Conservation (phyloP, 148 eudicot genomes). For the Camellia sinensis region DNA sequence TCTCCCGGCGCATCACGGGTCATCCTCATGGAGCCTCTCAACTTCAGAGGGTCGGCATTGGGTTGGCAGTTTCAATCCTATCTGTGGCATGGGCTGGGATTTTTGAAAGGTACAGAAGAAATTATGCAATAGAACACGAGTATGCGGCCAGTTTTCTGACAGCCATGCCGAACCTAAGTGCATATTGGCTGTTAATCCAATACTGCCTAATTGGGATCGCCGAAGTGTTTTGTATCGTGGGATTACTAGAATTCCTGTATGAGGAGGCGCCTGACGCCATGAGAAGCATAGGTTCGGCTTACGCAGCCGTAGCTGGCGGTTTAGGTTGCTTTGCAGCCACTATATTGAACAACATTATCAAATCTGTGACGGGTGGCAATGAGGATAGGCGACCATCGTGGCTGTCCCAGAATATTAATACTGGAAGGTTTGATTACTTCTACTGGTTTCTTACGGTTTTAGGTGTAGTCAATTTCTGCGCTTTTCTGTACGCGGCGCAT, state of each 20-base stretch:
- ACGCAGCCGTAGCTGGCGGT: slow-evolving; percentile 91
- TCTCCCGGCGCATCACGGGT: slow-evolving; percentile 68
- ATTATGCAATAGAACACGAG: slow-evolving; percentile 57
- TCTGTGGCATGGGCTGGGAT: slow-evolving; percentile 80
- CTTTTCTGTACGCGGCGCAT: slow-evolving; percentile 54
- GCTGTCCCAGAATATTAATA: slow-evolving; percentile 90
- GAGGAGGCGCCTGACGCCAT: slow-evolving; percentile 95
- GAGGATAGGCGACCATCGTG: slow-evolving; percentile 45
- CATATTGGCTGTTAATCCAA: slow-evolving; percentile 85
- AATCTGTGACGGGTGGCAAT: slow-evolving; percentile 44
- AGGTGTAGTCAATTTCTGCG: slow-evolving; percentile 62
- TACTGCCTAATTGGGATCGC: slow-evolving; percentile 87
- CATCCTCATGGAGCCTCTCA: slow-evolving; percentile 93
- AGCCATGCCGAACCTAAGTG: slow-evolving; percentile 72
- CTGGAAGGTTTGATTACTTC: slow-evolving; percentile 73
- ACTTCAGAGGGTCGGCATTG: slow-evolving; percentile 88
- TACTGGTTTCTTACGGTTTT: slow-evolving; percentile 78
- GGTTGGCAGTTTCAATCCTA: slow-evolving; percentile 71
- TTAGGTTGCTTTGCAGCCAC: slow-evolving; percentile 86
- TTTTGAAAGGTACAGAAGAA: slow-evolving; percentile 79
- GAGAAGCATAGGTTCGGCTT: slow-evolving; percentile 93
- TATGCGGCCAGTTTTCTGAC: slow-evolving; percentile 59
- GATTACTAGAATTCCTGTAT: slow-evolving; percentile 76
- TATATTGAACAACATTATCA: slow-evolving; percentile 58
- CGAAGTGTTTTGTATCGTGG: slow-evolving; percentile 89